Base-by-base conservation (phyloP, 495 filamentous ascomycete species). In the Ascodesmis nigricans region DNA sequence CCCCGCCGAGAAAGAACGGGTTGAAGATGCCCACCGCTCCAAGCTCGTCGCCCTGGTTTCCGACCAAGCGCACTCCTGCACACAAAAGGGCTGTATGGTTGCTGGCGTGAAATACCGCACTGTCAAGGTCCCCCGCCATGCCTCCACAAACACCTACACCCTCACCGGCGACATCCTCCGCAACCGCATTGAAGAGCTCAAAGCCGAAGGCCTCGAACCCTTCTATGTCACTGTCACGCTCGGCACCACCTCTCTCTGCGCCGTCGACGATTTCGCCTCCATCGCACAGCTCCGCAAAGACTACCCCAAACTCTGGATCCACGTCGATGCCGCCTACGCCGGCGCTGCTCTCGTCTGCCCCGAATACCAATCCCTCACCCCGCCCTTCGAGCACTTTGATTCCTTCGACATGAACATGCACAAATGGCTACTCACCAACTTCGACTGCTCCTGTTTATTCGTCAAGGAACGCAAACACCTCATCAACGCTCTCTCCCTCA, bases 391-490 rank as follows among this genome's bases (percentile, higher is more conserved):
- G 6, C 51, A 58, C 1, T 80, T 91, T 38, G 81, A 92, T 55
- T 80, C 73, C 47, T 92, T 87, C 61, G 68, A 92, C 50, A 70
- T 78, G 59, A 97, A 95, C 56, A 75, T 93, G 75, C 87, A 93
- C 60, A 97, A 97, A 60, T 93, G 87, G 83, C 63, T 93, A 23
- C 66, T 93, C 9, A 79, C 79, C 26, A 91, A 91, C 56, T 93
- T 97, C 47, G 87, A 97, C 56, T 80, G 79, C 14, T 80, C 74
- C 39, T 73, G 73, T 39, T 62, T 91, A 13, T 93, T 64, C 53
- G 70, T 92, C 41, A 67, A 71, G 36, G 65, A 75, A 45, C 67
- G 87, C 10, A 57, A 58, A 16, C 71, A 80, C 49, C 64, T 97
- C 17, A 76, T 72, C 15, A 65, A 73, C 36, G 74, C 81, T 2